A percentile compares a stretch with the other conserved stretches of the same genome.
Evolutionary conservation across 495 filamentous ascomycete genomes (phyloP).

Genomic region (Trichoderma asperelloides): DNA sequence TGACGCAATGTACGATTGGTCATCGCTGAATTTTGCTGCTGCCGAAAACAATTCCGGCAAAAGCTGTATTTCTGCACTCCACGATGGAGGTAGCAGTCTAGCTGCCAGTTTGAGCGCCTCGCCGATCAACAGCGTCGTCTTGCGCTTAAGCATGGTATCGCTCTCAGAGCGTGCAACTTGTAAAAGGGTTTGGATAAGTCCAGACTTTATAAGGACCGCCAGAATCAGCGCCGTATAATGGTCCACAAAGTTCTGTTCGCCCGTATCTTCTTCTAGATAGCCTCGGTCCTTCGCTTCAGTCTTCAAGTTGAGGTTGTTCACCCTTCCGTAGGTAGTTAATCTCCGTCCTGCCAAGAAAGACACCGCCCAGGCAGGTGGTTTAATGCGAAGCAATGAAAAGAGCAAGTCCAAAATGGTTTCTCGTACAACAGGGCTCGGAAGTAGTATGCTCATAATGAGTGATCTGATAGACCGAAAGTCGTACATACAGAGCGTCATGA

Average conservation of each 20-base stretch:
- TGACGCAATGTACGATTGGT: conserved; percentile 69
- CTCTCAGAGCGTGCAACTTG: conserved; percentile 60
- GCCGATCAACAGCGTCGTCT: conserved; percentile 81
- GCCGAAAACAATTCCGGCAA: conserved; percentile 72
- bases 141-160: conserved; percentile 69
- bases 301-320: conserved; percentile 68
- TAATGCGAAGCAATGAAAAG: conserved; percentile 87
- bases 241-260: conserved; percentile 74
- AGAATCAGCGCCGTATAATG: conserved; percentile 90
- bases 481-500: conserved; percentile 78
- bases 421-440: conserved; percentile 56
- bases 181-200: conserved; percentile 69
- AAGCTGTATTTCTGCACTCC: conserved; percentile 74
- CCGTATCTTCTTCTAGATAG: conserved; percentile 54
- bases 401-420: conserved; percentile 75
- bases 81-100: conserved; percentile 66
- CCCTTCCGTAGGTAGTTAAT: conserved; percentile 88
- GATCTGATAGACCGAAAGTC: conserved; percentile 75
- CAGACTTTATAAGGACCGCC: conserved; percentile 75
- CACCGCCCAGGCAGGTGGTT: conserved; percentile 90
- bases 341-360: conserved; percentile 88
- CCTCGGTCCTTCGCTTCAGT: conserved; percentile 31
- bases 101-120: conserved; percentile 85
- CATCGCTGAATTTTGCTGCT: conserved; percentile 58
- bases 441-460: conserved; percentile 67